Percentiles rank a stretch among this genome's conserved stretches.
Evolutionary conservation across 179 eudicot species (phyloP).

Genomic region (Actinidia chinensis): DNA sequence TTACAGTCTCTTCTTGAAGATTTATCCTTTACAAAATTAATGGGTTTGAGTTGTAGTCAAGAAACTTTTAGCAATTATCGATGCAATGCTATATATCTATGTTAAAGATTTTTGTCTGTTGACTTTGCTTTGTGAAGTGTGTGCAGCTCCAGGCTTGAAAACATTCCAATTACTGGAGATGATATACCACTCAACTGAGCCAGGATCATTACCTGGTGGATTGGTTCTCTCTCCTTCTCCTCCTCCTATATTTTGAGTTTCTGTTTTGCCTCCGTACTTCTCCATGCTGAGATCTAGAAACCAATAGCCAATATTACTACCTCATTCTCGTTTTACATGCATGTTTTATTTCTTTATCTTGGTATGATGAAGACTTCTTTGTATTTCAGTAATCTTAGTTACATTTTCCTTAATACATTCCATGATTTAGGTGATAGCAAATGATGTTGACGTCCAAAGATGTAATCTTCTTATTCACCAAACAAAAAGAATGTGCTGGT

Average conservation of each 20-base stretch:
- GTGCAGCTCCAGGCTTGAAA: constrained; percentile 99
- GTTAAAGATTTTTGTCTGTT: constrained; percentile 19
- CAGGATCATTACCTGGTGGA: constrained; percentile 73
- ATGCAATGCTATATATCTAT: neutral
- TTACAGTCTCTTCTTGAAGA: neutral
- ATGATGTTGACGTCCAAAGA: constrained; percentile 95
- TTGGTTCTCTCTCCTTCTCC: constrained; percentile 40
- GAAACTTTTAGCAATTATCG: neutral
- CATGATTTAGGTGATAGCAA: constrained; percentile 76
- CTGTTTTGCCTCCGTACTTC: neutral
- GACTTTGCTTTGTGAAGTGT: constrained; percentile 58
- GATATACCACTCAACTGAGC: constrained; percentile 56
- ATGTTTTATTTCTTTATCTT: neutral
- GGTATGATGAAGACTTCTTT: neutral
- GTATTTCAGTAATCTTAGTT: neutral
- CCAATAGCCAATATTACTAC: neutral
- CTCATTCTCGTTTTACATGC: constrained; percentile 1
- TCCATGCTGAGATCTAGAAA: neutral
- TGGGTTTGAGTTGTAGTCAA: neutral
- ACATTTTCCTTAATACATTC: neutral
- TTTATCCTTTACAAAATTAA: neutral
- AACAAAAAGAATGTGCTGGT: constrained; percentile 98
- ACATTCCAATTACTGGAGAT: constrained; percentile 96
- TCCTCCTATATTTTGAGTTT: neutral
- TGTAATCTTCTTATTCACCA: constrained; percentile 99